These are phyloP conservation scores for Smittium culicis DNA, from an alignment of 371 early-diverging fungal species.

Conservation along the genomic window DNA sequence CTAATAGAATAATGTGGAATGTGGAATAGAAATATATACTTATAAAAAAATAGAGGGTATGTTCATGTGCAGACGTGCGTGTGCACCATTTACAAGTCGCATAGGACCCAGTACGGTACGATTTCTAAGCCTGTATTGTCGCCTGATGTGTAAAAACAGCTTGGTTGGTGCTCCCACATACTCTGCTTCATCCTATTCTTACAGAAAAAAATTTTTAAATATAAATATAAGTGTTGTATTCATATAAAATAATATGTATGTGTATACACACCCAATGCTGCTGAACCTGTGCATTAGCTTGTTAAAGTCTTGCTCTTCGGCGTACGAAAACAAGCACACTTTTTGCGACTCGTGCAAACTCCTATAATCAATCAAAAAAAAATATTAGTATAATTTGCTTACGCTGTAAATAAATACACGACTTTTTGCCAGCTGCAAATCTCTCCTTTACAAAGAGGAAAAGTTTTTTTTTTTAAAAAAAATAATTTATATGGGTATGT, in stretches of 20 bases:
- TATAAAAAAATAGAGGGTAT: too few relatives aligned
- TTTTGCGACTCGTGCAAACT: conserved; percentile 11
- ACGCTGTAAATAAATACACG: too few relatives aligned
- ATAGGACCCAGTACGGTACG: conserved; percentile 6
- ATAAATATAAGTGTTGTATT: too few relatives aligned
- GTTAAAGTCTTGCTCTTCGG: conserved; percentile 4
- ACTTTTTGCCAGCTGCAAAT: too few relatives aligned
- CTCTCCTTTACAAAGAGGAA: too few relatives aligned
- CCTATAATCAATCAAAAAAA: not conserved
- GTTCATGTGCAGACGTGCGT: not conserved
- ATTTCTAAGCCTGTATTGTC: conserved; percentile 4
- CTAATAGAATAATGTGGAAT: too few relatives aligned
- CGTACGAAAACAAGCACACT: conserved; percentile 6
- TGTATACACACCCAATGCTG: conserved; percentile 3
- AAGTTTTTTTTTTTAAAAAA: too few relatives aligned
- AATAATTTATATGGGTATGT: too few relatives aligned
- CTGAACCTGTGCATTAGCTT: conserved; percentile 6
- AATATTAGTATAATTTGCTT: not conserved
- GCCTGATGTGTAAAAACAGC: conserved; percentile 9
- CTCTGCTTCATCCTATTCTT: conserved; percentile 5
- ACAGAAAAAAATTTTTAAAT: too few relatives aligned
- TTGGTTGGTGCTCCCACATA: conserved; percentile 10
- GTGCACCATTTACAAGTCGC: not conserved
- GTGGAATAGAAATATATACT: too few relatives aligned
- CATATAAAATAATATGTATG: too few relatives aligned